These are phyloP conservation scores for Arbutus unedo DNA, from an alignment of 148 eudicot genomes.

Conservation along the genomic window DNA sequence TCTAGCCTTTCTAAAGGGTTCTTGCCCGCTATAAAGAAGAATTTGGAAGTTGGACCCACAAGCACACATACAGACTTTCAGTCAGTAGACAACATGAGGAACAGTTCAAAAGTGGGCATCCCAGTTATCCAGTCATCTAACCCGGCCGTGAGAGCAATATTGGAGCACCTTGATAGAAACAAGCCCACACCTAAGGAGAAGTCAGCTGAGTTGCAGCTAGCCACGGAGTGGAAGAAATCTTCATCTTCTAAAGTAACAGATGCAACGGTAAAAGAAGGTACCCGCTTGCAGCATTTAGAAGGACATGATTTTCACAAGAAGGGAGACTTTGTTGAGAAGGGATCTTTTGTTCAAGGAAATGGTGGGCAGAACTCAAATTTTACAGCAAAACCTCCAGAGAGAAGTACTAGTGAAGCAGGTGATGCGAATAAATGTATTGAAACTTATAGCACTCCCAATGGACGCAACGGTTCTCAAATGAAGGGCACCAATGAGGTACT, in stretches of 20 bases:
- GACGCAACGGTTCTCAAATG: conserved; percentile 22
- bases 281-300: conserved; percentile 13
- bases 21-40: conserved; percentile 37
- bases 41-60: conserved; percentile 31
- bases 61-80: conserved; percentile 27
- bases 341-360: conserved; percentile 23
- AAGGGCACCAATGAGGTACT: conserved; percentile 44
- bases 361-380: conserved; percentile 17
- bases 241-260: conserved; percentile 29
- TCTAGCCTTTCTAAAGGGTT: conserved; percentile 24
- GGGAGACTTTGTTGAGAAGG: conserved; percentile 4
- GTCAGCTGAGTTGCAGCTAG: conserved; percentile 66
- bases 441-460: conserved; percentile 29
- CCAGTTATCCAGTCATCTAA: conserved; percentile 43
- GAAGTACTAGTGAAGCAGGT: conserved; percentile 23
- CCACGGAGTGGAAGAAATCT: conserved; percentile 44
- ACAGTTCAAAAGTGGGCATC: conserved; percentile 28
- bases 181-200: conserved; percentile 60
- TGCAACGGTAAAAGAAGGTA: conserved; percentile 20
- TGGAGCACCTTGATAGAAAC: conserved; percentile 71
- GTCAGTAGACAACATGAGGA: conserved; percentile 20
- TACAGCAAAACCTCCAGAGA: conserved; percentile 26
- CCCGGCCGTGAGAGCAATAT: conserved; percentile 58
- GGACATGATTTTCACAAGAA: conserved; percentile 22
- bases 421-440: conserved; percentile 35